phyloP scores from a whole-genome alignment of 345 rosid species.

The Citrus trifoliata region DNA sequence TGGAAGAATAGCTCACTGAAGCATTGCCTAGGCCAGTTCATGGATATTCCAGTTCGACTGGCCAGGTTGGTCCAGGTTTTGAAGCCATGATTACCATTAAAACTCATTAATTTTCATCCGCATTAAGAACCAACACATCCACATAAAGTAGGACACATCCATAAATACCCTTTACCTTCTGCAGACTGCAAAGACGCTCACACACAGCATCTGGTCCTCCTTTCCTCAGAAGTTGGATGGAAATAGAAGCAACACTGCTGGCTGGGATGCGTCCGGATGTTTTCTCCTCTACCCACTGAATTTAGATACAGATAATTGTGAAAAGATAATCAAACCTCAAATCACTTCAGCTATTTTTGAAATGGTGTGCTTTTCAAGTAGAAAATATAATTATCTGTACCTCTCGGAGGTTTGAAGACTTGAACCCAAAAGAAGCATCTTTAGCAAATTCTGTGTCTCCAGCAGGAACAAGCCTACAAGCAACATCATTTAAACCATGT shows the following conservation, averaged over 20 bases:
- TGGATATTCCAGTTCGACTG: neutral
- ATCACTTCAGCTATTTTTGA: neutral
- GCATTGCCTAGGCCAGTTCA: neutral
- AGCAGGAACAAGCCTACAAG: conserved; percentile 80
- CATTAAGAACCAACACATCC: neutral
- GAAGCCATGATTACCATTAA: neutral
- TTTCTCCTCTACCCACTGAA: conserved; percentile 97
- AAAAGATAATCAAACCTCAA: conserved; percentile 11
- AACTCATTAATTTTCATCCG: neutral
- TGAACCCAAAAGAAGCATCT: conserved; percentile 90
- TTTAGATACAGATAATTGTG: conserved; percentile 9
- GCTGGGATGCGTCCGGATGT: conserved; percentile 69
- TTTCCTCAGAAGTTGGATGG: conserved; percentile 73
- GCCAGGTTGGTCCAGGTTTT: neutral
- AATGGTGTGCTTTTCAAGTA: neutral
- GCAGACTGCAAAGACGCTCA: conserved; percentile 64
- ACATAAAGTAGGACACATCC: neutral
- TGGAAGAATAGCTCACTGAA: neutral
- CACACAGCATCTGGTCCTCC: conserved; percentile 95
- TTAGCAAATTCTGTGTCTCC: conserved; percentile 97
- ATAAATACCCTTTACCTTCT: conserved; percentile 49
- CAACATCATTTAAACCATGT: neutral
- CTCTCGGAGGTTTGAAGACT: conserved; percentile 86
- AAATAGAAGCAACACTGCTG: conserved; percentile 63
- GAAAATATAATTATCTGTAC: conserved; percentile 31